These are phyloP conservation scores for Haplographium delicatum DNA, from an alignment of 495 filamentous ascomycete species.

Conservation along the genomic window DNA sequence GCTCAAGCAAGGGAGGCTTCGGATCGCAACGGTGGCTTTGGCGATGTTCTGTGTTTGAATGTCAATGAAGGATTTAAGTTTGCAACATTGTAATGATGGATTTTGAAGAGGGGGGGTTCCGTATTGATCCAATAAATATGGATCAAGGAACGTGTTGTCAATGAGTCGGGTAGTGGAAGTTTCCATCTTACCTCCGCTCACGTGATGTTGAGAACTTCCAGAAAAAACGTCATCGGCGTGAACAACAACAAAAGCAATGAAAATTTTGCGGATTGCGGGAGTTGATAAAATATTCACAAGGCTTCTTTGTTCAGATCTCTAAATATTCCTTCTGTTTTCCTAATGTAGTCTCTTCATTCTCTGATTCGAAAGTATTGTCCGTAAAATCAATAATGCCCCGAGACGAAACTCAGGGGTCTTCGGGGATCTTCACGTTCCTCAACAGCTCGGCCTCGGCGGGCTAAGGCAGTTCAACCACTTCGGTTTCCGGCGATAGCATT, in stretches of 20 bases:
- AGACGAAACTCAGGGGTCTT: background rate
- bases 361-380: no score
- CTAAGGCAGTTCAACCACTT: no score
- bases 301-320: background rate
- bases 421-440: background rate
- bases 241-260: no score
- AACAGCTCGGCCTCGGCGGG: conserved; percentile 1
- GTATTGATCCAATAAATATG: conserved; percentile 4
- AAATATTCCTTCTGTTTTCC: background rate
- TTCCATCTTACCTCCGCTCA: background rate
- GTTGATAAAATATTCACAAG: background rate
- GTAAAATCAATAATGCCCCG: background rate
- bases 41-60: background rate
- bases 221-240: conserved; percentile 1
- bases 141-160: conserved; percentile 12
- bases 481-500: conserved; percentile 1
- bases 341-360: background rate
- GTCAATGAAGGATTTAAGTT: conserved; percentile 5
- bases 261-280: background rate
- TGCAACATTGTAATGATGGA: conserved; percentile 15
- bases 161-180: background rate
- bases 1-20: background rate
- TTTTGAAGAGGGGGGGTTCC: conserved; percentile 6
- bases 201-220: background rate
- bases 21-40: conserved; percentile 1